Percentiles rank a stretch among this genome's conserved stretches.
Conservation (phyloP, 192 early-diverging fungal genomes). For the Dissophora ornata region DNA sequence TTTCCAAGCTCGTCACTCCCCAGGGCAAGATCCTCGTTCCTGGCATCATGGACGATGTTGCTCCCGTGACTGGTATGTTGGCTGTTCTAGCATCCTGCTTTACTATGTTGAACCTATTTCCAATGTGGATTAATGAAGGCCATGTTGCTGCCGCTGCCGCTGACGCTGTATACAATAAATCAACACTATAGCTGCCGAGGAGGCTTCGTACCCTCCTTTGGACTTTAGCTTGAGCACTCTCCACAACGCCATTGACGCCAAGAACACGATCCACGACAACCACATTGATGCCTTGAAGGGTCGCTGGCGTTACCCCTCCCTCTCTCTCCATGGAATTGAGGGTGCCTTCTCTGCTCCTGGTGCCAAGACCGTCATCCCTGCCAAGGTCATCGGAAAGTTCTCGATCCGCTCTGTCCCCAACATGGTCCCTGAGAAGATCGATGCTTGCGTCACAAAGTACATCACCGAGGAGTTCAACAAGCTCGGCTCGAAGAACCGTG, state of each 20-base stretch:
- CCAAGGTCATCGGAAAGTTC: conserved; percentile 97
- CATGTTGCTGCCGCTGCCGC: too few relatives aligned
- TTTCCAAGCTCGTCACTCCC: conserved; percentile 85
- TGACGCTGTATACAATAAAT: too few relatives aligned
- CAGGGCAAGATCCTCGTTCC: conserved; percentile 92
- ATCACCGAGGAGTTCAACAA: conserved; percentile 89
- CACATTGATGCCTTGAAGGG: conserved; percentile 87
- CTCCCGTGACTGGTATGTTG: conserved; percentile 74
- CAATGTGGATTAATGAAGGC: too few relatives aligned
- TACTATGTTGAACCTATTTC: too few relatives aligned
- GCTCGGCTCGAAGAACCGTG: conserved; percentile 88
- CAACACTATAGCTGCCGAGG: conserved; percentile 81
- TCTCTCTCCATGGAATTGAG: conserved; percentile 97
- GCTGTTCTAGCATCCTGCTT: too few relatives aligned
- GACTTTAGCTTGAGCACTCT: conserved; percentile 87
- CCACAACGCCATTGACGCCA: conserved; percentile 77
- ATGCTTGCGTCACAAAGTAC: conserved; percentile 77
- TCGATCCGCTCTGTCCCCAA: conserved; percentile 96
- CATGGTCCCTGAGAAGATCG: conserved; percentile 87
- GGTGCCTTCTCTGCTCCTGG: conserved; percentile 95
- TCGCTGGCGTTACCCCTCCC: conserved; percentile 95
- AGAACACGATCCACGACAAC: conserved; percentile 80
- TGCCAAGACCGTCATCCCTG: conserved; percentile 97
- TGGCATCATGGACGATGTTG: conserved; percentile 93
- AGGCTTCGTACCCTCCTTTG: conserved; percentile 82